Evolutionary conservation across 139 green algal species (phyloP).

Genomic region (Chlamydomonas urium): DNA sequence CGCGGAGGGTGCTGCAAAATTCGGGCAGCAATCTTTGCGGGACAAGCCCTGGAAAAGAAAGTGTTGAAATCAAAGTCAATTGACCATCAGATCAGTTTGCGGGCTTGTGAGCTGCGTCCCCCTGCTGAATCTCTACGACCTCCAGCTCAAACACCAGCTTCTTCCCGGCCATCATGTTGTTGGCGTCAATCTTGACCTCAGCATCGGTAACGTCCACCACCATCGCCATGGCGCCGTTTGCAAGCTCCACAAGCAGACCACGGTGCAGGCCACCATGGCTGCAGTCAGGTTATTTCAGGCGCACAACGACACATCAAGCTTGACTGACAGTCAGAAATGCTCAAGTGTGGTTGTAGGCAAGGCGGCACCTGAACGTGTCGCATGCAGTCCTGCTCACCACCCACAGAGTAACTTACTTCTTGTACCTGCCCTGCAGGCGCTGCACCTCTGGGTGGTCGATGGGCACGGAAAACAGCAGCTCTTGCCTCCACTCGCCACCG

Average conservation of each 20-base stretch:
- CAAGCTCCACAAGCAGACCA: constrained; percentile 71
- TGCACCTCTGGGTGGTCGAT: constrained; percentile 71
- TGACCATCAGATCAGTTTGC: not conserved
- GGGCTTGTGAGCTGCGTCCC: too few relatives aligned
- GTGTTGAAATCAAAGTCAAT: too few relatives aligned
- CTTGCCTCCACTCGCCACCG: constrained; percentile 71
- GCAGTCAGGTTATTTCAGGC: constrained; percentile 32
- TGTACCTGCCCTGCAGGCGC: constrained; percentile 76
- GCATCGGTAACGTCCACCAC: constrained; percentile 43
- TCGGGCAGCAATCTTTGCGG: too few relatives aligned
- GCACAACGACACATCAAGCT: too few relatives aligned
- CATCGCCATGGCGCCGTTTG: constrained; percentile 68
- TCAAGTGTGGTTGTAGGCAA: not conserved
- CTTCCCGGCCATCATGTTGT: constrained; percentile 81
- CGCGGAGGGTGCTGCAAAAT: too few relatives aligned
- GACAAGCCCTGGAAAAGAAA: too few relatives aligned
- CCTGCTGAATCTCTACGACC: constrained; percentile 61
- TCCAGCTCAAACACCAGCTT: constrained; percentile 67
- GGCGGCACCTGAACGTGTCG: too few relatives aligned
- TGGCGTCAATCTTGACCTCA: constrained; percentile 72
- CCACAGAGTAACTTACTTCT: too few relatives aligned
- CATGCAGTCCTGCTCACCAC: not conserved
- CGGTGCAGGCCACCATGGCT: constrained; percentile 68
- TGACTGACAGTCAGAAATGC: too few relatives aligned
- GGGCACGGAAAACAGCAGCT: constrained; percentile 81